A percentile compares a stretch with the other conserved stretches of the same genome.
Evolutionary conservation across 1,284 basidiomycete genomes (phyloP).

Genomic region (Apiotrichum mycotoxinovorans): DNA sequence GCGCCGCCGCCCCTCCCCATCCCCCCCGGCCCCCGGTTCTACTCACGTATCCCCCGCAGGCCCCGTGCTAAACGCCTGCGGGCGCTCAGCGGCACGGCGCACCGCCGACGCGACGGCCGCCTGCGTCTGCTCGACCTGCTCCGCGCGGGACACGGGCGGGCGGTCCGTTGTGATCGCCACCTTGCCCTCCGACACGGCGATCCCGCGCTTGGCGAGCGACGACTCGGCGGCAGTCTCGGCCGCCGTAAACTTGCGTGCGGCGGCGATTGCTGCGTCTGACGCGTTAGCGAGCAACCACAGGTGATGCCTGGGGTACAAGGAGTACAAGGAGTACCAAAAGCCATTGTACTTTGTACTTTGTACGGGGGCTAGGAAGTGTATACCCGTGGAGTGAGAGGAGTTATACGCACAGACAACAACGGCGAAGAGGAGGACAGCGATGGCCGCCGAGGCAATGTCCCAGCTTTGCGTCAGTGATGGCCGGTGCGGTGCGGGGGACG

Average conservation of each 20-base stretch:
- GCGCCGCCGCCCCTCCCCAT: background rate
- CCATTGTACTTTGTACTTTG: too few species aligned
- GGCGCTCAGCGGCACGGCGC: background rate
- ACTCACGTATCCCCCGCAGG: conserved; percentile 12
- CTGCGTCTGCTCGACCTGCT: conserved; percentile 25
- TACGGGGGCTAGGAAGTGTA: too few species aligned
- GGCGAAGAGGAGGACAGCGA: conserved; percentile 36
- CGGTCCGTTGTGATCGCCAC: conserved; percentile 32
- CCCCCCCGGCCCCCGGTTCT: background rate
- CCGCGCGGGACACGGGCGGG: conserved; percentile 28
- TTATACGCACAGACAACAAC: conserved; percentile 37
- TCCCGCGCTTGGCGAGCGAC: conserved; percentile 20
- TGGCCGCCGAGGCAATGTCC: conserved; percentile 32
- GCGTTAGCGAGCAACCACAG: background rate
- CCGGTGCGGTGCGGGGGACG: too few species aligned
- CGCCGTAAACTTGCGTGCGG: conserved; percentile 12
- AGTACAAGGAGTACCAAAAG: background rate
- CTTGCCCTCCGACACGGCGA: conserved; percentile 26
- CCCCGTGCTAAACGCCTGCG: background rate
- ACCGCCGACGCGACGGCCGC: background rate
- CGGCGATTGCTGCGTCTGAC: conserved; percentile 22
- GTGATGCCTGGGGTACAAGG: background rate
- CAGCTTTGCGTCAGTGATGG: conserved; percentile 13
- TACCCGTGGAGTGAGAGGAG: too few species aligned
- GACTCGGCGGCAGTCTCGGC: conserved; percentile 9